Percentiles rank a stretch among this genome's conserved stretches.
These are phyloP conservation scores for Metschnikowia drakensbergensis DNA, from an alignment of 805 yeast species.

Conservation along the genomic window DNA sequence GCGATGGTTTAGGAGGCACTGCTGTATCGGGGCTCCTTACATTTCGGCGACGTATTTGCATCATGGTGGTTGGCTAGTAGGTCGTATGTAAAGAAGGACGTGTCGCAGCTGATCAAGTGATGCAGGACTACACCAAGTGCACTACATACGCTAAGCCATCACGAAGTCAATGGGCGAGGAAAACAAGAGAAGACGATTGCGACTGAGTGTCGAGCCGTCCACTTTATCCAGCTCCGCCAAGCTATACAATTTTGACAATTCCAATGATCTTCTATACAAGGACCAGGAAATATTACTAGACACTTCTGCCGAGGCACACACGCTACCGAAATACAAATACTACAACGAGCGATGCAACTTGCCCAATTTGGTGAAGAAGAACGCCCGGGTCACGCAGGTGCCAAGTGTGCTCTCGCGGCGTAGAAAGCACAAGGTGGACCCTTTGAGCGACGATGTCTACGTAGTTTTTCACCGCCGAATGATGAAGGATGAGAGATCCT, in stretches of 20 bases:
- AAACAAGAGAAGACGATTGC: slow-evolving; percentile 22
- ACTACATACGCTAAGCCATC: background rate
- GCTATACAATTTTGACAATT: slow-evolving; percentile 34
- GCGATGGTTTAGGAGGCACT: background rate
- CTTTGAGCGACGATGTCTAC: slow-evolving; percentile 45
- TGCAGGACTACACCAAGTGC: slow-evolving; percentile 1
- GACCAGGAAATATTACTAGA: slow-evolving; percentile 20
- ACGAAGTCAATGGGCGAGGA: slow-evolving; percentile 5
- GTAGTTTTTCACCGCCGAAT: slow-evolving; percentile 51
- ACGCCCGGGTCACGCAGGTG: background rate
- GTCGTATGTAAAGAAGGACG: background rate
- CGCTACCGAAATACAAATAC: slow-evolving; percentile 11
- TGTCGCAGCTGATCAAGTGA: background rate
- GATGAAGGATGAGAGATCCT: slow-evolving; percentile 61
- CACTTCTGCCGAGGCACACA: slow-evolving; percentile 1
- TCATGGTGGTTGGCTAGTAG: background rate
- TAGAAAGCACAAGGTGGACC: slow-evolving; percentile 26
- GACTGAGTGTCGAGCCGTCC: slow-evolving; percentile 25
- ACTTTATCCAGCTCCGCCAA: slow-evolving; percentile 7
- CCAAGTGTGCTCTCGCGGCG: slow-evolving; percentile 19
- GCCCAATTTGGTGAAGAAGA: background rate
- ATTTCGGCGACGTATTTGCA: background rate
- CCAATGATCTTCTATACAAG: slow-evolving; percentile 24
- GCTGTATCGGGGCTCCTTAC: background rate
- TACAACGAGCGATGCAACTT: slow-evolving; percentile 11